Conservation (phyloP, 441 rosid species). For the Corymbia citriodora region DNA sequence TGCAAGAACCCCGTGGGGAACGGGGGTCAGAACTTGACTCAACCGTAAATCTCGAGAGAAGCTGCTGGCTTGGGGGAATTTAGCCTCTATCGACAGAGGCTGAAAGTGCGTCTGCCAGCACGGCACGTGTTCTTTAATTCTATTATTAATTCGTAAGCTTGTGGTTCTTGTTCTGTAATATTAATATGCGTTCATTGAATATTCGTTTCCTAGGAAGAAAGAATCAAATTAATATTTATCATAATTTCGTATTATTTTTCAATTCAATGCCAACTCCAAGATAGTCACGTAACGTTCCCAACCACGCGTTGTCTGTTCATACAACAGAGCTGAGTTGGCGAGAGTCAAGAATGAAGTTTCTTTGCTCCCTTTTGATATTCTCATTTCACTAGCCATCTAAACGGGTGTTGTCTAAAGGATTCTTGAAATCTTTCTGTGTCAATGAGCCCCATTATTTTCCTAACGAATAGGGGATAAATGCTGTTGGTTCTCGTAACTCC, state of each 20-base stretch:
- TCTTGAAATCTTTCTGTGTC: no score
- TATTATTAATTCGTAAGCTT: no score
- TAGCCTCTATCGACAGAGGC: background rate
- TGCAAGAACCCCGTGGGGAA: no score
- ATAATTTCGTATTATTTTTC: background rate
- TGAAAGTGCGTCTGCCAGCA: background rate
- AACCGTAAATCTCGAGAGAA: background rate
- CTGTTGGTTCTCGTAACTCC: no score
- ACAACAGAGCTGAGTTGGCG: background rate
- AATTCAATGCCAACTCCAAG: background rate
- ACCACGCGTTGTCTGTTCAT: no score
- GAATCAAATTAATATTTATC: background rate
- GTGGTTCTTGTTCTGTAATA: background rate
- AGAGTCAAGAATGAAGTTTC: no score
- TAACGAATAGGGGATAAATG: accelerated
- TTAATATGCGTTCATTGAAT: background rate
- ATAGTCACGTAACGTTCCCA: no score
- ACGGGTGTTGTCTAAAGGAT: no score
- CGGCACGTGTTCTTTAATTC: background rate
- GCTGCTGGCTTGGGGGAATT: background rate
- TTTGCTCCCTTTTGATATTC: no score
- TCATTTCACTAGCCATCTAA: no score
- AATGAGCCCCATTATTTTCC: no score
- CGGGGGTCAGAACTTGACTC: background rate
- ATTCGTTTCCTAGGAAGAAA: background rate